These are phyloP conservation scores for Chytriomyces confervae DNA, from an alignment of 192 early-diverging fungal genomes.

Conservation along the genomic window DNA sequence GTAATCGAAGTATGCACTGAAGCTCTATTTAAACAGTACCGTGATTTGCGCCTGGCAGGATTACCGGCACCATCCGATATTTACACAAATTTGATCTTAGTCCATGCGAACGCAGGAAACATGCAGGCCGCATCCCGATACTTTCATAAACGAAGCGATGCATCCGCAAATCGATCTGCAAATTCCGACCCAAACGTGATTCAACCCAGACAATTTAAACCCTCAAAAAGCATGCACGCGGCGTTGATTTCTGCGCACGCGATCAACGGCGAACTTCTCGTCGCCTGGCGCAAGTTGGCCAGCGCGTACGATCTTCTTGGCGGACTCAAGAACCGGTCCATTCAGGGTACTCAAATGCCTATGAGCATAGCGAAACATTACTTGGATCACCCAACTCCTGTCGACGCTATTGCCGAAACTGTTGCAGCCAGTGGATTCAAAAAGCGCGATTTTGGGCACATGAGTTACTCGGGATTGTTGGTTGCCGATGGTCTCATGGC, in stretches of 20 bases:
- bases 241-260: conserved; percentile 11
- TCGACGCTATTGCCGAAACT: background rate
- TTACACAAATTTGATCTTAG: conserved; percentile 8
- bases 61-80: background rate
- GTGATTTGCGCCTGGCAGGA: conserved; percentile 21
- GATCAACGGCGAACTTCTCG: conserved; percentile 6
- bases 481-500: no score
- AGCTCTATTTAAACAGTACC: background rate
- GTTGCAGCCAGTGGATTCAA: background rate
- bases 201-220: conserved; percentile 8
- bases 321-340: background rate
- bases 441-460: no score
- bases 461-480: no score
- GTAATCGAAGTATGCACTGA: background rate
- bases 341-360: background rate
- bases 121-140: conserved; percentile 5
- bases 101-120: conserved; percentile 16
- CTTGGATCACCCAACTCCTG: background rate
- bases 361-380: background rate
- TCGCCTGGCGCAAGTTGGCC: background rate
- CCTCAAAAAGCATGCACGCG: conserved; percentile 16
- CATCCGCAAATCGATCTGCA: background rate
- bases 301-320: background rate
- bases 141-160: conserved; percentile 10
- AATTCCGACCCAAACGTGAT: background rate